Conservation (phyloP, 306 rosid species). For the Medicago arabica region DNA sequence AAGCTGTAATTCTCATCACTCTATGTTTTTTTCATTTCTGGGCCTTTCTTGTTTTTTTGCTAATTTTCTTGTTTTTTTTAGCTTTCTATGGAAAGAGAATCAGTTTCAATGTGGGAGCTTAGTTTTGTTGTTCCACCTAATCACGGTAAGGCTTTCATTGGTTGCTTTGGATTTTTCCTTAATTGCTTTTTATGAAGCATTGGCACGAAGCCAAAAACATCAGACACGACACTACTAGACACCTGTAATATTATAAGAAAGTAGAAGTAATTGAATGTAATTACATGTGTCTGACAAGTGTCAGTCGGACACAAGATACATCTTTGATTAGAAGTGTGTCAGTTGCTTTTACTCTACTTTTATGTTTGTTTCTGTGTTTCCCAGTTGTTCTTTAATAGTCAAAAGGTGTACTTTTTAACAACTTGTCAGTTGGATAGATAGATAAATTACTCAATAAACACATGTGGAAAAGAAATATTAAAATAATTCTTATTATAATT, state of each 20-base stretch:
- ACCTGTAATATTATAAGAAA: too few species aligned
- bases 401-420: conserved; percentile 13
- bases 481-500: not conserved
- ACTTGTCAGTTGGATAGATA: not conserved
- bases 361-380: conserved; percentile 4
- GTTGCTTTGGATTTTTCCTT: not conserved
- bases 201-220: too few species aligned
- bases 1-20: conserved; percentile 62
- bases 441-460: not conserved
- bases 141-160: conserved; percentile 61
- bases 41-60: not conserved
- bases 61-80: conserved; percentile 2
- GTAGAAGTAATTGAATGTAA: too few species aligned
- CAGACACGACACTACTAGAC: too few species aligned
- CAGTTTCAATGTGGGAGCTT: conserved; percentile 97
- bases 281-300: too few species aligned
- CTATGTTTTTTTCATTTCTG: not conserved
- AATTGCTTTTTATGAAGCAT: too few species aligned
- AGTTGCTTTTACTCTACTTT: not conserved
- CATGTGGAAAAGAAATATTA: not conserved
- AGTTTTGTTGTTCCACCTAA: conserved; percentile 98
- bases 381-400: not conserved
- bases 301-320: too few species aligned
- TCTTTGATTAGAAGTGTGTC: too few species aligned
- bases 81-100: conserved; percentile 93